Percentiles rank a stretch among this genome's conserved stretches.
Conservation (phyloP, 169 alveolate genomes). For the Plasmodium gallinaceum region DNA sequence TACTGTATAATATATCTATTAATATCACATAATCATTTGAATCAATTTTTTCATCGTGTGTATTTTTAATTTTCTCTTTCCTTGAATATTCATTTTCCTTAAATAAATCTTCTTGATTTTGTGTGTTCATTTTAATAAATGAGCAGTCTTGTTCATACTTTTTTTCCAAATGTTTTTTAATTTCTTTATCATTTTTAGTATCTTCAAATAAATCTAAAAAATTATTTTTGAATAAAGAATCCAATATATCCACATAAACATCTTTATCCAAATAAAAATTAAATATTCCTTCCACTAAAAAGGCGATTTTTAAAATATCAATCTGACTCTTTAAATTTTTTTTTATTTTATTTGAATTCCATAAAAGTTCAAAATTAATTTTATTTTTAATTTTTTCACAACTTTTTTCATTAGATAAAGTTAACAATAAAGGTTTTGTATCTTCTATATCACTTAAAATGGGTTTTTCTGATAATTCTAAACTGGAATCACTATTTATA, state of each 20-base stretch:
- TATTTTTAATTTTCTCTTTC: background rate
- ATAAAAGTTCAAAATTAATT: conserved; percentile 64
- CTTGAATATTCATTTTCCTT: background rate
- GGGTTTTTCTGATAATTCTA: conserved; percentile 15
- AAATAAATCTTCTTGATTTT: background rate
- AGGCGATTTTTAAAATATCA: conserved; percentile 70
- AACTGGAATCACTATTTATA: conserved; percentile 12
- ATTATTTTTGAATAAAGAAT: conserved; percentile 41
- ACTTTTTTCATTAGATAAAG: background rate
- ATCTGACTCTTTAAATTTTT: conserved; percentile 53
- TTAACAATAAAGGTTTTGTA: background rate
- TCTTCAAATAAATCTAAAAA: conserved; percentile 42
- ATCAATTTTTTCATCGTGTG: background rate
- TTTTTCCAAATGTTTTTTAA: background rate
- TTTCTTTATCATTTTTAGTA: conserved; percentile 18
- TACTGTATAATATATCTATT: conserved; percentile 46
- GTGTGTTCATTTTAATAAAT: background rate
- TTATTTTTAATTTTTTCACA: conserved; percentile 67
- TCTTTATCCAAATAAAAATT: conserved; percentile 62
- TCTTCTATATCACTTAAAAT: conserved; percentile 55
- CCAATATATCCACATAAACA: conserved; percentile 68
- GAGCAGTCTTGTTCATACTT: background rate
- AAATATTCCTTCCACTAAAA: conserved; percentile 70
- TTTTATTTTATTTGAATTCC: conserved; percentile 73
- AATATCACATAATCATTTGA: conserved; percentile 31